Evolutionary conservation across 805 yeast species (phyloP).

Genomic region (Candida insectalens): DNA sequence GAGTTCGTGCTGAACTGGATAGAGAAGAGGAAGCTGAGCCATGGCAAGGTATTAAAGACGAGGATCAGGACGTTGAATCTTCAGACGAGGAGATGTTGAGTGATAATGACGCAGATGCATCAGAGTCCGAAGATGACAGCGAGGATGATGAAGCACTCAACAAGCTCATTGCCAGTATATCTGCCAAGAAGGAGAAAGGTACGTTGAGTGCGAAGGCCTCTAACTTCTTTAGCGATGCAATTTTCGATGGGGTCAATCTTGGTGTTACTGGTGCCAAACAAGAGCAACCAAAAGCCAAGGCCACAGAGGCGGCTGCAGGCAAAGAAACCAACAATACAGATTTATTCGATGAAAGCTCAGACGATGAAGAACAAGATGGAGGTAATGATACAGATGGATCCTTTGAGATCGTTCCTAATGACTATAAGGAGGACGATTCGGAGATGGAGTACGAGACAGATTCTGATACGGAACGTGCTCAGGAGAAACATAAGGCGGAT

Average conservation of each 20-base stretch:
- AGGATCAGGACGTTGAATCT: slow-evolving; percentile 15
- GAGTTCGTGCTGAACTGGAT: slow-evolving; percentile 55
- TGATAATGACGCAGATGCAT: slow-evolving; percentile 35
- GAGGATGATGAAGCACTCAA: slow-evolving; percentile 69
- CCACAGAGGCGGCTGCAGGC: slow-evolving; percentile 7
- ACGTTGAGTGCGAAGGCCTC: slow-evolving; percentile 32
- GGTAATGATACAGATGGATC: slow-evolving; percentile 16
- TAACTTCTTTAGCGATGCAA: slow-evolving; percentile 39
- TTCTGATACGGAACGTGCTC: slow-evolving; percentile 44
- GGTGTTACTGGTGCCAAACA: slow-evolving; percentile 15
- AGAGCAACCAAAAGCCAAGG: slow-evolving; percentile 5
- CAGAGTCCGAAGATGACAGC: slow-evolving; percentile 37
- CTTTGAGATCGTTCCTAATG: slow-evolving; percentile 39
- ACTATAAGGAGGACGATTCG: slow-evolving; percentile 26
- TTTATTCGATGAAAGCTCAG: slow-evolving; percentile 7
- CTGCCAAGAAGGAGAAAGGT: slow-evolving; percentile 34
- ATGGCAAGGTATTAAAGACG: slow-evolving; percentile 67
- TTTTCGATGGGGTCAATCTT: slow-evolving; percentile 39
- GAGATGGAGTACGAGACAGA: slow-evolving; percentile 35
- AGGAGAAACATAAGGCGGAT: slow-evolving; percentile 43
- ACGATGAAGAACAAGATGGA: slow-evolving; percentile 9
- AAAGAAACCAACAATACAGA: slow-evolving; percentile 15
- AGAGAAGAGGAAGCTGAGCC: slow-evolving; percentile 63
- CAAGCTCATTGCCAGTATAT: slow-evolving; percentile 43
- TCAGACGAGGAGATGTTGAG: slow-evolving; percentile 26